Evolutionary conservation across 2,329 filamentous ascomycete species (phyloP).

Genomic region (Beauveria pseudobassiana): DNA sequence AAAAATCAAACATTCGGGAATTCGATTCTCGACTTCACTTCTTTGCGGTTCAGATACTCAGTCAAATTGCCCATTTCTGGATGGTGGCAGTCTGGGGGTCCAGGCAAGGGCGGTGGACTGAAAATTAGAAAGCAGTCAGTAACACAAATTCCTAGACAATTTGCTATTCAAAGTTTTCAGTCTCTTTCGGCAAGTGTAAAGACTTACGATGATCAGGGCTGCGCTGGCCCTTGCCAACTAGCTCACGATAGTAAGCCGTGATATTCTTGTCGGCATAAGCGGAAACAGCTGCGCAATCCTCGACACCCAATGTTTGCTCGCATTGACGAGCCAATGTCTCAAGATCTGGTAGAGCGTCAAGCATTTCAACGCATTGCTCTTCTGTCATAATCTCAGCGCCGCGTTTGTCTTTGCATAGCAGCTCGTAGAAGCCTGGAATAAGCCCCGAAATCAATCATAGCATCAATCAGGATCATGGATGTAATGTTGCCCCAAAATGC

Average conservation of each 20-base stretch:
- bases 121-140: not conserved
- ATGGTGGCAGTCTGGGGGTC: conserved; percentile 11
- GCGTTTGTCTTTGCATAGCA: conserved; percentile 13
- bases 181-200: conserved; percentile 23
- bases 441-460: conserved; percentile 13
- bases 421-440: conserved; percentile 12
- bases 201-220: conserved; percentile 37
- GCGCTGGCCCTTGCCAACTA: conserved; percentile 30
- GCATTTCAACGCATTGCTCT: conserved; percentile 19
- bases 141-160: too few relatives aligned
- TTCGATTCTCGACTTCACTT: conserved; percentile 15
- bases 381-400: conserved; percentile 15
- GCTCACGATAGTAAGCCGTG: conserved; percentile 28
- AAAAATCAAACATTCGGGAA: conserved; percentile 64
- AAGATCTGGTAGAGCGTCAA: conserved; percentile 35
- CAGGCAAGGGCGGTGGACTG: conserved; percentile 12
- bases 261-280: not conserved
- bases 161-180: conserved; percentile 16
- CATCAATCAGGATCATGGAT: conserved; percentile 15
- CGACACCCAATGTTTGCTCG: conserved; percentile 77
- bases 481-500: conserved; percentile 59
- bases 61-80: conserved; percentile 17
- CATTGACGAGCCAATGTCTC: conserved; percentile 48
- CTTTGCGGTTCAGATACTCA: conserved; percentile 18
- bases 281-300: conserved; percentile 52